These are phyloP conservation scores for Crucibulum laeve DNA, from an alignment of 768 basidiomycete species.

Conservation along the genomic window DNA sequence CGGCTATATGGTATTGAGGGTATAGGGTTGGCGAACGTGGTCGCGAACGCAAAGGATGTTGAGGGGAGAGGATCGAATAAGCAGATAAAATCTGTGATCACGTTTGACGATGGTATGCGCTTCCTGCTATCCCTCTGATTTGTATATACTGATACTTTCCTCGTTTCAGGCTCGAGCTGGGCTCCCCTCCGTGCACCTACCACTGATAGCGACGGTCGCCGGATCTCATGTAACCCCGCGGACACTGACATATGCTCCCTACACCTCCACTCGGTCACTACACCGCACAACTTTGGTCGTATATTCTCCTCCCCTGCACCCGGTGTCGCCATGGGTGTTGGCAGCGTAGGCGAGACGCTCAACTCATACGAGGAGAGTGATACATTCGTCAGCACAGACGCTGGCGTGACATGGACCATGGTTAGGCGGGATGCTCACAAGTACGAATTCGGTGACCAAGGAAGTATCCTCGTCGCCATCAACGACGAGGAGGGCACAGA, in stretches of 20 bases:
- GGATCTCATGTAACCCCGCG: constrained; percentile 56
- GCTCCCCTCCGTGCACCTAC: constrained; percentile 52
- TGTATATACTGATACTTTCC: constrained; percentile 13
- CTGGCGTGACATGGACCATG: constrained; percentile 85
- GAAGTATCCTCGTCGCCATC: constrained; percentile 72
- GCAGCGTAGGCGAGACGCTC: constrained; percentile 71
- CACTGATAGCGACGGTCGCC: constrained; percentile 54
- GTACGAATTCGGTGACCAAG: constrained; percentile 95
- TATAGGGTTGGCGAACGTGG: constrained; percentile 86
- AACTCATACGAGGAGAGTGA: constrained; percentile 80
- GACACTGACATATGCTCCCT: constrained; percentile 68
- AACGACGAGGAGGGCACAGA: constrained; percentile 82
- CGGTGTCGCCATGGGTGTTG: constrained; percentile 95
- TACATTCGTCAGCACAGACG: constrained; percentile 91
- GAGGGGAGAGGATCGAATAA: constrained; percentile 68
- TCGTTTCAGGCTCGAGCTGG: constrained; percentile 70
- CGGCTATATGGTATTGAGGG: constrained; percentile 83
- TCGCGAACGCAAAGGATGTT: constrained; percentile 80
- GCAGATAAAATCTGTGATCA: constrained; percentile 73
- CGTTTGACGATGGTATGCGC: constrained; percentile 75
- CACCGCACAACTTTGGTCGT: constrained; percentile 89
- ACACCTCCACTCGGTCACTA: constrained; percentile 90
- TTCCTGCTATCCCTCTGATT: background rate
- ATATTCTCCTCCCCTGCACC: constrained; percentile 95
- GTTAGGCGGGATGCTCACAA: constrained; percentile 73